A percentile compares a stretch with the other conserved stretches of the same genome.
phyloP scores from a whole-genome alignment of 768 basidiomycete genomes.

The Hericium rajendrae region DNA sequence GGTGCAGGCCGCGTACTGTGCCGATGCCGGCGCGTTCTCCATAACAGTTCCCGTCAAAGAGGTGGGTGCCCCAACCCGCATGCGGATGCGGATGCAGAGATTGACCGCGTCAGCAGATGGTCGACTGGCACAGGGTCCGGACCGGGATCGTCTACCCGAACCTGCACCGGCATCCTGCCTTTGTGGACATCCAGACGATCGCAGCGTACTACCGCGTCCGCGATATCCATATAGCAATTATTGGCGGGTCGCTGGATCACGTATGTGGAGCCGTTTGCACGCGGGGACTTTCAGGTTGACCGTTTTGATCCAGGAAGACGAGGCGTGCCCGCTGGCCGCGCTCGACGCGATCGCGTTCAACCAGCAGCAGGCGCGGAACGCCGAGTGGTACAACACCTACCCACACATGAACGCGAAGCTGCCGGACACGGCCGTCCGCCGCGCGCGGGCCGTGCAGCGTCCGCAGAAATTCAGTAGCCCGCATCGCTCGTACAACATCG shows the following conservation, averaged over 20 bases:
- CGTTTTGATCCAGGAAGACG: constrained; percentile 5
- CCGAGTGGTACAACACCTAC: constrained; percentile 4
- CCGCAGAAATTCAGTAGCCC: too few relatives aligned
- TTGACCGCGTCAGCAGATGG: constrained; percentile 1
- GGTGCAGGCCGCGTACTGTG: constrained; percentile 47
- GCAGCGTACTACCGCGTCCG: constrained; percentile 10
- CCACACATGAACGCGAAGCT: background rate
- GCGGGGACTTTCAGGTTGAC: background rate
- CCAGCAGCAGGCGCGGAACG: constrained; percentile 3
- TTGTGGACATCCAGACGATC: constrained; percentile 9
- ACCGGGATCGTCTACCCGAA: background rate
- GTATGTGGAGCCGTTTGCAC: constrained; percentile 4
- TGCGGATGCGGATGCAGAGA: background rate
- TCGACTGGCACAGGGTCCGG: constrained; percentile 4
- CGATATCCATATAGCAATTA: constrained; percentile 1
- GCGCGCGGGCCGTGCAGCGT: background rate
- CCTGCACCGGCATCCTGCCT: background rate
- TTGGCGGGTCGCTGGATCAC: constrained; percentile 2
- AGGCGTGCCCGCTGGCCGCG: constrained; percentile 7
- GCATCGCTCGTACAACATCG: too few relatives aligned
- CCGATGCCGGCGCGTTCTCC: constrained; percentile 37
- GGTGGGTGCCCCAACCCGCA: constrained; percentile 27
- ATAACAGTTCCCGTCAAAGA: constrained; percentile 40
- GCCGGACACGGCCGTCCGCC: background rate
- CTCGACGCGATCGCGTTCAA: constrained; percentile 9